Percentiles rank a stretch among this genome's conserved stretches.
Conservation (phyloP, 2,329 filamentous ascomycete species). For the Colletotrichum caudatum region DNA sequence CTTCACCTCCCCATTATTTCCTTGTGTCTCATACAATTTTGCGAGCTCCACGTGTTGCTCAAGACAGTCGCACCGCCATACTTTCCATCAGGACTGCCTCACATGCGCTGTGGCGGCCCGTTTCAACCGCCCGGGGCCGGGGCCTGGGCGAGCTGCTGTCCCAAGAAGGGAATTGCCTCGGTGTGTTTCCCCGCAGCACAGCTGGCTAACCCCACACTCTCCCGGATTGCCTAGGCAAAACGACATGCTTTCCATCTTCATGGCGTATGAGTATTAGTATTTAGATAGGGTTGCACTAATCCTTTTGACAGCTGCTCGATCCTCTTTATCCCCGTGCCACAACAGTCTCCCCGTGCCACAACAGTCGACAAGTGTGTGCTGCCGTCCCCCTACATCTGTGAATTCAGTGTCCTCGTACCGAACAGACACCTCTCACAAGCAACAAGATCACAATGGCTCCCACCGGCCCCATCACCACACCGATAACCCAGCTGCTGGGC, state of each 20-base stretch:
- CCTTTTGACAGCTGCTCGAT: not conserved
- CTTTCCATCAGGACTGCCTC: constrained; percentile 6
- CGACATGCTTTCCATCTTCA: constrained; percentile 38
- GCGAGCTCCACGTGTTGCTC: not conserved
- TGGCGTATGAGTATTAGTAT: not conserved
- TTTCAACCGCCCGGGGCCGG: constrained; percentile 29
- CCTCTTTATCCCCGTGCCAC: not conserved
- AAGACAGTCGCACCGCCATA: not conserved
- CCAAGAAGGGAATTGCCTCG: constrained; percentile 52
- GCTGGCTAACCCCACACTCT: constrained; percentile 37
- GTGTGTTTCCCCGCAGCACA: constrained; percentile 49
- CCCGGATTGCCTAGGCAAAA: constrained; percentile 45
- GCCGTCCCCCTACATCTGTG: not conserved
- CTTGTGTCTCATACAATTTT: not conserved
- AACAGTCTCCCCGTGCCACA: not conserved
- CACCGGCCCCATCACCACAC: constrained; percentile 74
- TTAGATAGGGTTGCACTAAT: not conserved
- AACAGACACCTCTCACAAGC: not conserved
- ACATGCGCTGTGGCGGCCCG: constrained; percentile 28
- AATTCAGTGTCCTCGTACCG: not conserved
- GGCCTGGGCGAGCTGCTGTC: constrained; percentile 46
- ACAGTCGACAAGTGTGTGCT: not conserved
- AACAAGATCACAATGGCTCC: constrained; percentile 52
- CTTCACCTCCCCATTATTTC: not conserved
- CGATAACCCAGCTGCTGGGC: constrained; percentile 80